Base-by-base conservation (phyloP, 352 stramenopile species). In the Phytophthora boehmeriae region DNA sequence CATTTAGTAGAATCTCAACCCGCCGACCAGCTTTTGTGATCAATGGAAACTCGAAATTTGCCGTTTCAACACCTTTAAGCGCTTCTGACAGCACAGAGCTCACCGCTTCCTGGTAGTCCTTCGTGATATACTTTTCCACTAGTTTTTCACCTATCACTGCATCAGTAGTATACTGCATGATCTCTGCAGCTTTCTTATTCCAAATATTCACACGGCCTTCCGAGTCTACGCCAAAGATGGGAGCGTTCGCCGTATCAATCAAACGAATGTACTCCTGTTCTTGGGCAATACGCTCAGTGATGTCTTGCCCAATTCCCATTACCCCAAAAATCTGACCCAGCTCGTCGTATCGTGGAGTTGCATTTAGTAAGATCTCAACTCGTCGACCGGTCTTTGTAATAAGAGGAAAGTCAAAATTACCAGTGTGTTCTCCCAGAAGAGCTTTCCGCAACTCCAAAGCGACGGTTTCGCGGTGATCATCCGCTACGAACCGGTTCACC, bases 111-210 rank as follows among this genome's bases (percentile, higher is more conserved):
- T 71, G 59, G 32, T 83, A 76, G 16, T 85, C 62, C 35, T 75
- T 59, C 0, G 68, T 75, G 41, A 95, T 90, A 54, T 92, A 90
- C 44, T 80, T 73, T 20, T 89, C 61, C 10, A 96, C 80, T 2
- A 96, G 46, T 1, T 80, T 68, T 23, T 79, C 62, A 9, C 81
- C 89, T 52, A 97, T 80, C 13, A 93, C 88, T 61, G 95, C 89
- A 30, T 91, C 62, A 11, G 73, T 83, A 4, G 68, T 76, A 59
- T 92, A 97, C 50, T 93, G 89, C 23, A 86, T 96, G 27, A 88
- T 84, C 11, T 86, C 86, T 5, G 79, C 76, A 27, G 82, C 86
- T 55, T 93, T 95, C n/a, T 91, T 77, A 66, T 97, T 92, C 83
- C 83, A 92, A 48, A 89, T 87, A 41, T 88, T 92, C n/a, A 90